Evolutionary conservation across 2,329 filamentous ascomycete species (phyloP).

Genomic region (Penicillium psychrosexuale): DNA sequence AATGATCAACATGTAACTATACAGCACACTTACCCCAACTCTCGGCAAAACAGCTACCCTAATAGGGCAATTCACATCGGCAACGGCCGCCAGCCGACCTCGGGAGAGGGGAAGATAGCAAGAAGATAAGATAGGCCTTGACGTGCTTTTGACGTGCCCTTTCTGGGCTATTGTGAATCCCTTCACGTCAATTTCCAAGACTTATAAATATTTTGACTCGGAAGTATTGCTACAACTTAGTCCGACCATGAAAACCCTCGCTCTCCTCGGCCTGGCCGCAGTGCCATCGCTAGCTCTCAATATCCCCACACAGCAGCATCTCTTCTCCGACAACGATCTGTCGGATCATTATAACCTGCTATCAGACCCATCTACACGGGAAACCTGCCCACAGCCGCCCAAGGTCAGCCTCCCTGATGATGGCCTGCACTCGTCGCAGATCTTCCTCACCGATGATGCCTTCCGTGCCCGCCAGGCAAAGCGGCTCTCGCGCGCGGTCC

Average conservation of each 20-base stretch:
- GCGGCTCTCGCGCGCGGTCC: conserved; percentile 55
- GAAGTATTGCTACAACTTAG: neutral
- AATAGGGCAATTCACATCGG: conserved; percentile 17
- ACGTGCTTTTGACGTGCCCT: conserved; percentile 11
- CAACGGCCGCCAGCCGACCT: conserved; percentile 14
- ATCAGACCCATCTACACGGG: conserved; percentile 8
- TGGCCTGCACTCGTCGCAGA: conserved; percentile 27
- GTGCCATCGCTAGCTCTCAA: conserved; percentile 24
- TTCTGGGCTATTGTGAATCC: neutral
- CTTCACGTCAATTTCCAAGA: neutral
- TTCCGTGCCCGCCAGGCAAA: conserved; percentile 43
- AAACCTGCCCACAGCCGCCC: conserved; percentile 31
- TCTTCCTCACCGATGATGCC: conserved; percentile 29
- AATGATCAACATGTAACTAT: neutral
- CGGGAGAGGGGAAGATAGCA: conserved; percentile 6
- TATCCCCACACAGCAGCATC: conserved; percentile 26
- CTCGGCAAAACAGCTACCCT: conserved; percentile 14
- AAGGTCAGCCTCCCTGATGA: conserved; percentile 29
- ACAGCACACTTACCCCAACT: conserved; percentile 13
- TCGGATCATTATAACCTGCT: neutral
- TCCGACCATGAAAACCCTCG: conserved; percentile 16
- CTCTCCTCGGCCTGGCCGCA: conserved; percentile 17
- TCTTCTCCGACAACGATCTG: conserved; percentile 16
- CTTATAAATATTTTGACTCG: neutral
- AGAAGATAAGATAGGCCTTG: conserved; percentile 21